Evolutionary conservation across 2,329 filamentous ascomycete genomes (phyloP).

Genomic region (Didymellaceae sp.): DNA sequence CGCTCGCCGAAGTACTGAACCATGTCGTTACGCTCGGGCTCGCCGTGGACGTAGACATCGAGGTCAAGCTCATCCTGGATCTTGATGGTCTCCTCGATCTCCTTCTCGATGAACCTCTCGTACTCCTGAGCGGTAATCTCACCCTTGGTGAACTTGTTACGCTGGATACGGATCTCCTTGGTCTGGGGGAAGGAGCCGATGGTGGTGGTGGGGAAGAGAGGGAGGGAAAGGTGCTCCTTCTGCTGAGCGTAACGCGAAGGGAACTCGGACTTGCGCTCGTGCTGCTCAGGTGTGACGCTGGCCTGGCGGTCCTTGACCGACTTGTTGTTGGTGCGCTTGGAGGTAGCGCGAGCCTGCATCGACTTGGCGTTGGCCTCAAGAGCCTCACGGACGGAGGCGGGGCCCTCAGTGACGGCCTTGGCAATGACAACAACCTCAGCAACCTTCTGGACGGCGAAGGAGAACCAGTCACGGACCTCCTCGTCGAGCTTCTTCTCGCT

Average conservation of each 20-base stretch:
- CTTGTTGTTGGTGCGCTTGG: constrained; percentile 94
- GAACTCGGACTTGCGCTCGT: constrained; percentile 94
- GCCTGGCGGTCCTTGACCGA: constrained; percentile 96
- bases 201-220: constrained; percentile 97
- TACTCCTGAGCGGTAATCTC: constrained; percentile 93
- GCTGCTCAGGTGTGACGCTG: constrained; percentile 81
- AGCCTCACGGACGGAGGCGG: constrained; percentile 82
- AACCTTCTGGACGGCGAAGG: constrained; percentile 95
- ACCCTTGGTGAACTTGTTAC: constrained; percentile 98
- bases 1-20: constrained; percentile 99
- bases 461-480: constrained; percentile 98
- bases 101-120: constrained; percentile 99
- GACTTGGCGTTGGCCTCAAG: constrained; percentile 98
- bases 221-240: constrained; percentile 90
- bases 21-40: constrained; percentile 99
- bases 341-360: constrained; percentile 86
- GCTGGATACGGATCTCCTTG: constrained; percentile 94
- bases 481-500: constrained; percentile 98
- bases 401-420: constrained; percentile 94
- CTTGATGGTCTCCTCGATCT: constrained; percentile 93
- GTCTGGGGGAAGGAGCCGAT: constrained; percentile 99
- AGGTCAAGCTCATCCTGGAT: constrained; percentile 98
- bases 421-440: constrained; percentile 89
- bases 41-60: constrained; percentile 96
- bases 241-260: constrained; percentile 83